Conservation (phyloP, 1,139 yeast genomes). For the Blastobotrys arbuscula region DNA sequence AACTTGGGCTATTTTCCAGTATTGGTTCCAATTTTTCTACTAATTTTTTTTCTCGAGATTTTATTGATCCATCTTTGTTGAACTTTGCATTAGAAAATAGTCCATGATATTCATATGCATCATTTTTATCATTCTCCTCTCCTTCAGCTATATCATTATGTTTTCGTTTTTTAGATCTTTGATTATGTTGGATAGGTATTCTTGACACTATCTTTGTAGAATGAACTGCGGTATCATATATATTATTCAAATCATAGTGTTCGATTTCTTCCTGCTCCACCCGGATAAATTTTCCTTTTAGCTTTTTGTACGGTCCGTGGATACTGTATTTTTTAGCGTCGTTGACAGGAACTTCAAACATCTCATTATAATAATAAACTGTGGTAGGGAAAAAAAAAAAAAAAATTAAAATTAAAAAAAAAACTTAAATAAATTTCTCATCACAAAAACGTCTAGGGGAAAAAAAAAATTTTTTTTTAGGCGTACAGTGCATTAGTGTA, state of each 20-base stretch:
- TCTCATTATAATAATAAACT: no score
- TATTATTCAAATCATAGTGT: background rate
- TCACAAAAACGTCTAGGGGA: no score
- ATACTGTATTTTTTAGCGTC: background rate
- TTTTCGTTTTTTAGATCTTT: background rate
- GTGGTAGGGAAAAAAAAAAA: background rate
- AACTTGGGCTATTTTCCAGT: background rate
- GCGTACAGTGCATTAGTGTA: no score
- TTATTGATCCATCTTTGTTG: background rate
- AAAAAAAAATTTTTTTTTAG: no score
- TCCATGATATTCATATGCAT: conserved; percentile 8
- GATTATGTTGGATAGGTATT: background rate
- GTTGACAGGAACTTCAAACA: no score
- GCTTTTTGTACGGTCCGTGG: background rate
- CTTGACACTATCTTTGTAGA: background rate
- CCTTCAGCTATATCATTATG: background rate
- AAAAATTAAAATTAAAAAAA: no score
- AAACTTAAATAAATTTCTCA: no score
- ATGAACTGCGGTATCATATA: background rate
- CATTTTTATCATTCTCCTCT: conserved; percentile 2
- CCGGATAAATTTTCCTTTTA: background rate
- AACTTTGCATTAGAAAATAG: conserved; percentile 8
- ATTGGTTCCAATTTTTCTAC: background rate
- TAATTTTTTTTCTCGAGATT: background rate
- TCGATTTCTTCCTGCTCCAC: background rate